phyloP scores from a whole-genome alignment of 1,139 yeast genomes.

The Magnusiomyces sp. region DNA sequence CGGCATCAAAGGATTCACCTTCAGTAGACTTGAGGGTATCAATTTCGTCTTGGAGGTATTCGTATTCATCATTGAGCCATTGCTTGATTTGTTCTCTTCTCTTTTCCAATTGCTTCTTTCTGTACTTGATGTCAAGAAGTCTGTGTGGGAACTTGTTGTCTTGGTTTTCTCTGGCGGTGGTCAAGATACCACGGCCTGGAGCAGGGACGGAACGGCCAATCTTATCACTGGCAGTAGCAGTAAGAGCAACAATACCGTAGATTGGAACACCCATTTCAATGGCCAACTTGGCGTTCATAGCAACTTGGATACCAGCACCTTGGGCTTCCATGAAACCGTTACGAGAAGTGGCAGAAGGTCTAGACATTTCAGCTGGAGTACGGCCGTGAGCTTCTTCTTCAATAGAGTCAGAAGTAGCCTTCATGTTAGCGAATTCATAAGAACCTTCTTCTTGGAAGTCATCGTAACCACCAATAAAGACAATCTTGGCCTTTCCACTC shows the following conservation, averaged over 20 bases:
- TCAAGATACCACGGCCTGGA: constrained; percentile 98
- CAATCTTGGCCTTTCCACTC: constrained; percentile 89
- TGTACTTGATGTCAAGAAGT: constrained; percentile 81
- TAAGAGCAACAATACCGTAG: constrained; percentile 86
- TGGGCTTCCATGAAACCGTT: constrained; percentile 99
- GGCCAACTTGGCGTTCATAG: constrained; percentile 93
- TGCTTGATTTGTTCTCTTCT: constrained; percentile 70
- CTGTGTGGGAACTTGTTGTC: constrained; percentile 74
- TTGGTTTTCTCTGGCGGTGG: constrained; percentile 94
- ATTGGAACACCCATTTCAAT: constrained; percentile 98
- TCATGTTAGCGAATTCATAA: constrained; percentile 96
- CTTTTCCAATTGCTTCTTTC: constrained; percentile 79
- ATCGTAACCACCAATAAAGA: constrained; percentile 97
- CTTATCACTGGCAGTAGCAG: constrained; percentile 96
- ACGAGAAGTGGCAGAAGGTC: constrained; percentile 95
- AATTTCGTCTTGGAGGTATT: constrained; percentile 62
- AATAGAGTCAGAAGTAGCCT: constrained; percentile 85
- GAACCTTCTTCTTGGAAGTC: constrained; percentile 99
- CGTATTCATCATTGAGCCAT: constrained; percentile 81
- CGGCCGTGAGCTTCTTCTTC: constrained; percentile 92
- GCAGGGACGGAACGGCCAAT: constrained; percentile 99
- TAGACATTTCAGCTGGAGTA: constrained; percentile 96
- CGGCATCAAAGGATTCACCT: constrained; percentile 62
- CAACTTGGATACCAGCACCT: constrained; percentile 97
- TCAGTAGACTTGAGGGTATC: constrained; percentile 43